phyloP scores from a whole-genome alignment of 306 rosid genomes.

The Pyrus bretschneideri region DNA sequence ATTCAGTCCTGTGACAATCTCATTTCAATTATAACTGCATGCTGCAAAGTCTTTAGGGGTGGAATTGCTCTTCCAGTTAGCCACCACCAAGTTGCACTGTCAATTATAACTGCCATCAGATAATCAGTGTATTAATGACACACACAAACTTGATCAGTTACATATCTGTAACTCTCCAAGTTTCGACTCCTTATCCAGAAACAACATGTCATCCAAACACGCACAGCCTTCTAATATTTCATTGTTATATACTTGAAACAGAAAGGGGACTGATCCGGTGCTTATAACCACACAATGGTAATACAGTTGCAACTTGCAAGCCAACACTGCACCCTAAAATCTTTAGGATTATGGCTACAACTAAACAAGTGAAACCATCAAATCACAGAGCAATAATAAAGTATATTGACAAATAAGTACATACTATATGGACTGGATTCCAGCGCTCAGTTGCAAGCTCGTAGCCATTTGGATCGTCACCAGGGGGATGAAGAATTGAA shows the following conservation, averaged over 20 bases:
- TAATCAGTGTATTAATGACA: slow-evolving; percentile 1
- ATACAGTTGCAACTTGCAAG: neutral
- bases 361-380: slow-evolving; percentile 1
- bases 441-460: slow-evolving; percentile 53
- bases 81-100: slow-evolving; percentile 12
- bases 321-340: neutral
- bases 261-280: neutral
- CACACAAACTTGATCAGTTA: neutral
- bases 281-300: neutral
- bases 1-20: slow-evolving; percentile 7
- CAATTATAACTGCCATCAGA: slow-evolving; percentile 14
- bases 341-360: neutral
- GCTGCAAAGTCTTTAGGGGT: no score
- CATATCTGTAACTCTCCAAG: neutral
- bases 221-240: neutral
- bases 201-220: neutral
- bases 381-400: neutral
- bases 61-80: neutral
- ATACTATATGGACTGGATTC: slow-evolving; percentile 52
- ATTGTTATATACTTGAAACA: neutral
- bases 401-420: neutral
- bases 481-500: slow-evolving; percentile 57
- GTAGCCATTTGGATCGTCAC: slow-evolving; percentile 54
- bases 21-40: neutral
- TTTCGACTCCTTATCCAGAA: neutral